These are phyloP conservation scores for Harringtonia lauricola DNA, from an alignment of 2,329 filamentous ascomycete genomes.

Conservation along the genomic window DNA sequence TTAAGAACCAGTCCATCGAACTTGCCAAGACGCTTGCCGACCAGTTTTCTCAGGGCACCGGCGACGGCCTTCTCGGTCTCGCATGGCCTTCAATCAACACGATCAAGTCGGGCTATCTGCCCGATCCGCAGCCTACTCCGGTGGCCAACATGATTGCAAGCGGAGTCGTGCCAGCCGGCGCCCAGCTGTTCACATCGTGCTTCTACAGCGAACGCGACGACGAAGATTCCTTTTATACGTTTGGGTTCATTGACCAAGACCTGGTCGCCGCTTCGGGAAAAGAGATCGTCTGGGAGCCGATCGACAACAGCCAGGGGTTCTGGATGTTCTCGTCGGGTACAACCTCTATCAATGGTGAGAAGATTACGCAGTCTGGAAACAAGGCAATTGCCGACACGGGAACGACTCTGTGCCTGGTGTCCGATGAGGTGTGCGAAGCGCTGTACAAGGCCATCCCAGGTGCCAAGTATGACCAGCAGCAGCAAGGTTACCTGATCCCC, in stretches of 20 bases:
- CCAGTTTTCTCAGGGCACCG: slow-evolving; percentile 42
- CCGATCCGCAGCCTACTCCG: slow-evolving; percentile 45
- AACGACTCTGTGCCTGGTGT: slow-evolving; percentile 55
- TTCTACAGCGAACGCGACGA: slow-evolving; percentile 46
- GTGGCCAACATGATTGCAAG: slow-evolving; percentile 58
- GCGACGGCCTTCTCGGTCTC: slow-evolving; percentile 57
- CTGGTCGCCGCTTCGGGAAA: slow-evolving; percentile 40
- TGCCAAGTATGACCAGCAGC: slow-evolving; percentile 38
- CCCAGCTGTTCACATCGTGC: slow-evolving; percentile 53
- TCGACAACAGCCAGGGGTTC: slow-evolving; percentile 56
- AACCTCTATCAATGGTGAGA: slow-evolving; percentile 44
- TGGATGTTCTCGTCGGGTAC: slow-evolving; percentile 54
- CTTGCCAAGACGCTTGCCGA: slow-evolving; percentile 47
- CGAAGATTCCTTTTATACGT: slow-evolving; percentile 55
- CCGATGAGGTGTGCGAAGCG: slow-evolving; percentile 47
- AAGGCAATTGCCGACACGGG: slow-evolving; percentile 62
- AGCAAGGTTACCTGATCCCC: slow-evolving; percentile 57
- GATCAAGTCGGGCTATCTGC: slow-evolving; percentile 28
- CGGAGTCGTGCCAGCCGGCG: slow-evolving; percentile 30
- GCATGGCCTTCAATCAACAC: slow-evolving; percentile 56
- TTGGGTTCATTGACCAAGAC: slow-evolving; percentile 59
- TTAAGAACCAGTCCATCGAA: slow-evolving; percentile 54
- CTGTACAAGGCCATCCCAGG: slow-evolving; percentile 56
- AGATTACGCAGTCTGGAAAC: slow-evolving; percentile 39
- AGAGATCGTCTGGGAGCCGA: slow-evolving; percentile 43